Evolutionary conservation across 805 yeast species (phyloP), one percentile per base, ranked within the genome.

Genomic region (Nematodospora valgi): DNA sequence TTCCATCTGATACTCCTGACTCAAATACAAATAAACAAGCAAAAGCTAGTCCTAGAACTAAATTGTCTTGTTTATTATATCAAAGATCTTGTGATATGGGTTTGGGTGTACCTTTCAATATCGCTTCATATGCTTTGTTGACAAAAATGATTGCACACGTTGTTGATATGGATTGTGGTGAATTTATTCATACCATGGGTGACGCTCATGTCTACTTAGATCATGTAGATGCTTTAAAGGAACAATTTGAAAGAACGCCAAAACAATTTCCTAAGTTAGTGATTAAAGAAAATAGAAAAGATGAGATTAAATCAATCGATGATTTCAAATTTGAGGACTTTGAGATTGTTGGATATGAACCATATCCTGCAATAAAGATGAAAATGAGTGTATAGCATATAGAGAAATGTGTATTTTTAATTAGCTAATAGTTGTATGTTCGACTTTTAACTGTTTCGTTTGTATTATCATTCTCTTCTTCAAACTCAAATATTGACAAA

Each of bases 21-120:
- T 3, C 30, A 34, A 25, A 16, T 44, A 2, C 22, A 30, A 11
- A 46, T 46, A 5, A 27, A 19, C 31, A 27, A 27, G 26, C 3
- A 23, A 48, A 39, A 39, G 34, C 34, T 17, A 48, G 41, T 18
- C 39, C 54, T 4, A 77, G 62, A 48, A 94, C 94, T 15, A 78
- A 72, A 50, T 72, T 93, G 37, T 84, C 93, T 9, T 93, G 98
- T 58, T 75, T 83, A 39, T 68, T 93, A 67, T 93, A 93, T 61
- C 99, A 93, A 64, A 77, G 99, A 51, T 85, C 96, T n/a, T 91
- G 98, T 61, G 99, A 93, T 55, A 89, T 93, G 96, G 99, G 99
- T 0, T 74, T 93, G n/a, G 99, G 99, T 10, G 98, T 93, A 15
- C 99, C 99, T 1, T 93, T 93, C 62, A 93, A 93, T 56, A 93